Evolutionary conservation across 73 alveolate genomes (phyloP).

Genomic region (Blepharisma japonicum): DNA sequence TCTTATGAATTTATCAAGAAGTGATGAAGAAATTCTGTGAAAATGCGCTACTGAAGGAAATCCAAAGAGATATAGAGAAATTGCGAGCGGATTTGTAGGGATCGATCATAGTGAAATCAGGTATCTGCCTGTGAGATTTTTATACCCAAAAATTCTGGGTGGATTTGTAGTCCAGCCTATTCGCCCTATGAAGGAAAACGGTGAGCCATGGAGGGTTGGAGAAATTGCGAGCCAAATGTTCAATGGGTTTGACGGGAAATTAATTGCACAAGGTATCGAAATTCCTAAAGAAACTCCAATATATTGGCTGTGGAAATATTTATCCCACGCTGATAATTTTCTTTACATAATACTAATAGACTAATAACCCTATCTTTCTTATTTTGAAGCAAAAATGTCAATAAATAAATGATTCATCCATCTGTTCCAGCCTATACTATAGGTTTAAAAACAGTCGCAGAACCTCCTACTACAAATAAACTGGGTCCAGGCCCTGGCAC

Average conservation of each 20-base stretch:
- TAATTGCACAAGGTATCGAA: not conserved
- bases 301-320: not conserved
- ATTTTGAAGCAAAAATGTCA: too few relatives aligned
- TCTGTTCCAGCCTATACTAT: conserved; percentile 1
- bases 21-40: conserved; percentile 7
- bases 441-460: not conserved
- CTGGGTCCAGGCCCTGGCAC: conserved; percentile 26
- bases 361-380: not conserved
- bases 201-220: too few relatives aligned
- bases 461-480: not conserved
- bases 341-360: not conserved
- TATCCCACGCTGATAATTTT: conserved; percentile 20
- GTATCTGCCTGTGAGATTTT: not conserved
- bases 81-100: not conserved
- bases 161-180: too few relatives aligned
- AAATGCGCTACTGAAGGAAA: conserved; percentile 4
- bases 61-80: not conserved
- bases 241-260: not conserved
- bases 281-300: conserved; percentile 16
- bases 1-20: not conserved
- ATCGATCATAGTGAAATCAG: too few relatives aligned
- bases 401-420: not conserved
- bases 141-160: not conserved
- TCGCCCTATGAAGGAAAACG: too few relatives aligned
- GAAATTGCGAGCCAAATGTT: too few relatives aligned